Percentiles rank a stretch among this genome's conserved stretches.
These are phyloP conservation scores for Saksenaea vasiformis DNA, from an alignment of 371 early-diverging fungal genomes.

Conservation along the genomic window DNA sequence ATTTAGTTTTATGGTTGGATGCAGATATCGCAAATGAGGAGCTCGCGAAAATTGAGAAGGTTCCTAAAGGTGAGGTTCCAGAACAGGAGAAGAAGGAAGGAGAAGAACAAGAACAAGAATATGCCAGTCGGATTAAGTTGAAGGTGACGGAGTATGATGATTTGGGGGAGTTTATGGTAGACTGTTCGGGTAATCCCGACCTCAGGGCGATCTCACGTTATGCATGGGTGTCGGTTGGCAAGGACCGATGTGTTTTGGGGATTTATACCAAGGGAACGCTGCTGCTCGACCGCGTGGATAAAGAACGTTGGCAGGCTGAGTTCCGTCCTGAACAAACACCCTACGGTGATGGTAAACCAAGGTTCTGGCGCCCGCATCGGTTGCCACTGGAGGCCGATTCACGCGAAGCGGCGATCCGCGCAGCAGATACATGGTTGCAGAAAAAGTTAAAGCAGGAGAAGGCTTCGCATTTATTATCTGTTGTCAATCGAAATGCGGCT, in stretches of 20 bases:
- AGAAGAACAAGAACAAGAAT: too few species aligned
- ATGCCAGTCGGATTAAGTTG: slow-evolving; percentile 19
- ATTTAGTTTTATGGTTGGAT: not conserved
- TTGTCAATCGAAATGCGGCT: slow-evolving; percentile 36
- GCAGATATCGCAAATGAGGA: not conserved
- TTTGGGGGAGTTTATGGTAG: slow-evolving; percentile 47
- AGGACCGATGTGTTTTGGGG: slow-evolving; percentile 39
- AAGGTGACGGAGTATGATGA: slow-evolving; percentile 57
- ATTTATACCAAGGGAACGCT: slow-evolving; percentile 27
- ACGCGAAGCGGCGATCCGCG: slow-evolving; percentile 55
- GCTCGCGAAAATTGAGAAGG: slow-evolving; percentile 5
- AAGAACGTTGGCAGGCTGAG: slow-evolving; percentile 4
- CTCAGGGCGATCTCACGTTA: slow-evolving; percentile 30
- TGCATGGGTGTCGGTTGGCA: slow-evolving; percentile 55
- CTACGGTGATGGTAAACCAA: not conserved
- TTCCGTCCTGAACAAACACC: not conserved
- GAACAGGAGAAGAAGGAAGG: not conserved
- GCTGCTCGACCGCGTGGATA: slow-evolving; percentile 22
- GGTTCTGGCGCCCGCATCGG: not conserved
- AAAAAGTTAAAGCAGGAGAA: slow-evolving; percentile 16
- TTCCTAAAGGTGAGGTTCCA: not conserved
- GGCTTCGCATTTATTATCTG: not conserved
- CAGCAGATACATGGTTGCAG: slow-evolving; percentile 62
- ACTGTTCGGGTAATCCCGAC: slow-evolving; percentile 33
- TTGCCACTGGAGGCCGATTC: slow-evolving; percentile 44